A percentile compares a stretch with the other conserved stretches of the same genome.
Evolutionary conservation across 2,329 filamentous ascomycete species (phyloP).

Genomic region (Colletotrichum simmondsii): DNA sequence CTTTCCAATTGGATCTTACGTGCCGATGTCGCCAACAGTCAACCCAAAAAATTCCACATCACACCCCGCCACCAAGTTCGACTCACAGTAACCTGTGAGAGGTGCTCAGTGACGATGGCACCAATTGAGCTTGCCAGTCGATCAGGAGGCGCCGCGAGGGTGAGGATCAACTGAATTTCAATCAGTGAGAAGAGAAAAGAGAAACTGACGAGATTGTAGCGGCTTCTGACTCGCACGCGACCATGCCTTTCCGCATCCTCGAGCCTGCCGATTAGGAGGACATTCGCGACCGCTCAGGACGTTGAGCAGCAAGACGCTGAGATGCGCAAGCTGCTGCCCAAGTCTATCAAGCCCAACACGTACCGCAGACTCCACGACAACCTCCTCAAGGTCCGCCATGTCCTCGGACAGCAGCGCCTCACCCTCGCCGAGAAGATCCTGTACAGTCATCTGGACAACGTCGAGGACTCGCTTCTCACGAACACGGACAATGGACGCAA

Average conservation of each 20-base stretch:
- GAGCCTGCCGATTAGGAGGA: slow-evolving; percentile 32
- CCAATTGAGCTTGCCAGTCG: slow-evolving; percentile 62
- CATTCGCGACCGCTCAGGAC: slow-evolving; percentile 35
- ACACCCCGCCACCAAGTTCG: slow-evolving; percentile 20
- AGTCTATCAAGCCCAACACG: slow-evolving; percentile 68
- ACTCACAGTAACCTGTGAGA: slow-evolving; percentile 30
- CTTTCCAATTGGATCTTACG: slow-evolving; percentile 25
- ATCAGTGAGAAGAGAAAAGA: slow-evolving; percentile 7
- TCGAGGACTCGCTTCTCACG: slow-evolving; percentile 86
- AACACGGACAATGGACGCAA: slow-evolving; percentile 85
- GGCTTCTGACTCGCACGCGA: slow-evolving; percentile 43
- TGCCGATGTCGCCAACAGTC: slow-evolving; percentile 37
- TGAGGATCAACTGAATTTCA: slow-evolving; percentile 39
- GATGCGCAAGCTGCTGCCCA: slow-evolving; percentile 41
- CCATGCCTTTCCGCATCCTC: slow-evolving; percentile 28
- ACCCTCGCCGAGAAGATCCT: slow-evolving; percentile 98
- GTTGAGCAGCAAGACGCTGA: slow-evolving; percentile 44
- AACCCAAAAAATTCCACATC: slow-evolving; percentile 35
- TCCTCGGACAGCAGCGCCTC: slow-evolving; percentile 75
- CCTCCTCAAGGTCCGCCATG: slow-evolving; percentile 78
- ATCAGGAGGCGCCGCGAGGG: slow-evolving; percentile 59
- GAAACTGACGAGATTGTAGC: slow-evolving; percentile 42
- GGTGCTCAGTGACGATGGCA: slow-evolving; percentile 52
- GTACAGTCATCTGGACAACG: slow-evolving; percentile 92
- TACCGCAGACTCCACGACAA: slow-evolving; percentile 85